Conservation (phyloP, 805 yeast species). For the Ogataea pilisensis region DNA sequence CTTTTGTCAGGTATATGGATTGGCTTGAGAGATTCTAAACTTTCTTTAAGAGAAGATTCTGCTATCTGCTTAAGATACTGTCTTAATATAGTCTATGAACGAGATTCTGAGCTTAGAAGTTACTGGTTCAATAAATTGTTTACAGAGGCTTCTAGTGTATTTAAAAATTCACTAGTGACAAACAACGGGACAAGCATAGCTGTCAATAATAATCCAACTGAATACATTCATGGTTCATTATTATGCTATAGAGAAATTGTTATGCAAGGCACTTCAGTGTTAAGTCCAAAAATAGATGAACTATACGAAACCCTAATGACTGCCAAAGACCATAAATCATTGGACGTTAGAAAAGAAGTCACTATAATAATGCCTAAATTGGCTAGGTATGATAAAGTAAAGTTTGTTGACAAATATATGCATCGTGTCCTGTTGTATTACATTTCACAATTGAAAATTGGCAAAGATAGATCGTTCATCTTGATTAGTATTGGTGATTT, state of each 20-base stretch:
- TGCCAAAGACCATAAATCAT: slow-evolving; percentile 73
- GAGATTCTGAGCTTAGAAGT: slow-evolving; percentile 67
- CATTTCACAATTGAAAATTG: slow-evolving; percentile 68
- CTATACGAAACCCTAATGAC: slow-evolving; percentile 70
- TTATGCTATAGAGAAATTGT: slow-evolving; percentile 79
- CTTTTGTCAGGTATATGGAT: slow-evolving; percentile 83
- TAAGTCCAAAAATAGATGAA: slow-evolving; percentile 67
- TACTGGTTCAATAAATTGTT: slow-evolving; percentile 69
- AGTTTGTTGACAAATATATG: slow-evolving; percentile 76
- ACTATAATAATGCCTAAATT: slow-evolving; percentile 77
- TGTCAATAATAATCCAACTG: slow-evolving; percentile 36
- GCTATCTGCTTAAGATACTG: slow-evolving; percentile 78
- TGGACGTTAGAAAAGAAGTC: slow-evolving; percentile 78
- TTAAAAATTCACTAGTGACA: slow-evolving; percentile 17
- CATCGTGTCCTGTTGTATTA: slow-evolving; percentile 76
- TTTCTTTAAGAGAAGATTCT: slow-evolving; percentile 74
- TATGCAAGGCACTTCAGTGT: slow-evolving; percentile 63
- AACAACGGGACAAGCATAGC: slow-evolving; percentile 5
- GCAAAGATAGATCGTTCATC: slow-evolving; percentile 70
- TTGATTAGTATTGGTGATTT: slow-evolving; percentile 81
- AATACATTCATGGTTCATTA: slow-evolving; percentile 82
- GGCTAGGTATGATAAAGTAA: slow-evolving; percentile 70
- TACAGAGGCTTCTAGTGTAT: slow-evolving; percentile 30
- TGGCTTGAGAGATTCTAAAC: slow-evolving; percentile 76
- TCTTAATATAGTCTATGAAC: slow-evolving; percentile 68